phyloP scores from a whole-genome alignment of 495 filamentous ascomycete genomes.

The Annulohypoxylon bovei region DNA sequence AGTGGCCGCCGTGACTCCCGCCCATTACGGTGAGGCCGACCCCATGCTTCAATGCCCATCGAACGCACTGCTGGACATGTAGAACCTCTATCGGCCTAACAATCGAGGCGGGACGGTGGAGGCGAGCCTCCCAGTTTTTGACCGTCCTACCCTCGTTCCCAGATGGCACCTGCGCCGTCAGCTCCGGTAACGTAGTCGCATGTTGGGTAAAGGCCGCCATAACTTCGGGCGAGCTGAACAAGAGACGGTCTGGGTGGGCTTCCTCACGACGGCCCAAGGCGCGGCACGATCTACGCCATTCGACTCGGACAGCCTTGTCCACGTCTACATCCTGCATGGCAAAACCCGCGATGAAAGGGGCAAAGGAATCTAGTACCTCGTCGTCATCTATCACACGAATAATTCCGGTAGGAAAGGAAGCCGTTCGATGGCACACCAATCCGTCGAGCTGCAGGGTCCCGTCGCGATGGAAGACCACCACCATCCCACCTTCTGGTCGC shows the following conservation, averaged over 20 bases:
- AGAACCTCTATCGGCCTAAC: slow-evolving; percentile 59
- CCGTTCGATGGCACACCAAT: slow-evolving; percentile 63
- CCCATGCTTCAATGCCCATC: slow-evolving; percentile 65
- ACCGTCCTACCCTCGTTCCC: slow-evolving; percentile 48
- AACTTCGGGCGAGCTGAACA: slow-evolving; percentile 62
- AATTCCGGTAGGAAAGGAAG: slow-evolving; percentile 61
- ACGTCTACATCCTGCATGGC: slow-evolving; percentile 49
- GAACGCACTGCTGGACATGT: slow-evolving; percentile 66
- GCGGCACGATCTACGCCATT: slow-evolving; percentile 66
- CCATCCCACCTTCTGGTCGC: slow-evolving; percentile 57
- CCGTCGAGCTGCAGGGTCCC: slow-evolving; percentile 56
- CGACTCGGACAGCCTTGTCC: slow-evolving; percentile 50
- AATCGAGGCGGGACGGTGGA: slow-evolving; percentile 56
- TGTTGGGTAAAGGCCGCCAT: slow-evolving; percentile 65
- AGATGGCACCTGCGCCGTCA: slow-evolving; percentile 60
- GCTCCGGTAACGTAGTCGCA: slow-evolving; percentile 59
- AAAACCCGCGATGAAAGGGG: slow-evolving; percentile 64
- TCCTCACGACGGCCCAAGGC: slow-evolving; percentile 57
- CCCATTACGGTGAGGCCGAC: slow-evolving; percentile 64
- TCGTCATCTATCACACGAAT: slow-evolving; percentile 60
- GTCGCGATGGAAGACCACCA: slow-evolving; percentile 67
- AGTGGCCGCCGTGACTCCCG: slow-evolving; percentile 70
- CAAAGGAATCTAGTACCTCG: slow-evolving; percentile 62
- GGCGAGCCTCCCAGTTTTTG: slow-evolving; percentile 65
- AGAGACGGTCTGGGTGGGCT: slow-evolving; percentile 53